Evolutionary conservation across 192 early-diverging fungal species (phyloP).

Genomic region (Anaeromyces robustus): DNA sequence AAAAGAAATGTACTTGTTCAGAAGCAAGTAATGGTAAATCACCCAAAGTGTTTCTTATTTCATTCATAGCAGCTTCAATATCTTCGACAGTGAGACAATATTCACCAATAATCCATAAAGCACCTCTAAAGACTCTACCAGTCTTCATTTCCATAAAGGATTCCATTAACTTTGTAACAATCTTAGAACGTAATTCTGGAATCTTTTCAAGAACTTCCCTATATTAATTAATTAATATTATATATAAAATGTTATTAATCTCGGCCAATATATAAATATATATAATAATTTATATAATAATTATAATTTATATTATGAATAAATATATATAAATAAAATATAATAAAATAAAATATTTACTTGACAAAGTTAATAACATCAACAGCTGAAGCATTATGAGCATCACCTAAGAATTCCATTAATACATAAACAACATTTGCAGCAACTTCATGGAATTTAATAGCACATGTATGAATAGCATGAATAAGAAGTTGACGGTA

Average conservation of each 20-base stretch:
- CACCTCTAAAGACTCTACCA: conserved; percentile 84
- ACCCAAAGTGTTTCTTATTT: conserved; percentile 68
- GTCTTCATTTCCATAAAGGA: conserved; percentile 81
- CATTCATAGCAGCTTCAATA: conserved; percentile 71
- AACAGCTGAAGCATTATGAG: conserved; percentile 63
- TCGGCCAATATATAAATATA: too few species aligned
- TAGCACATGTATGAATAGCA: conserved; percentile 88
- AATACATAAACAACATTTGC: conserved; percentile 89
- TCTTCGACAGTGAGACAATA: conserved; percentile 51
- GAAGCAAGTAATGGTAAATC: conserved; percentile 89
- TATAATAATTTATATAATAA: not conserved
- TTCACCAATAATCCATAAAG: conserved; percentile 97
- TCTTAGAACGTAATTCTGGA: conserved; percentile 67
- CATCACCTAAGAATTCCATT: conserved; percentile 87
- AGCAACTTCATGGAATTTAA: conserved; percentile 90
- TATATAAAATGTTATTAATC: conserved; percentile 1
- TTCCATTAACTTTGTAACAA: conserved; percentile 63
- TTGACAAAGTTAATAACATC: conserved; percentile 96
- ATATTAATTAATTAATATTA: not conserved
- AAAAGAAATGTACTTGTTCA: conserved; percentile 42
- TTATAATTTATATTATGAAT: too few species aligned
- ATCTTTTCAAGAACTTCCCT: conserved; percentile 93
- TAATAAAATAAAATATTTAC: not conserved
- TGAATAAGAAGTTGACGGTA: conserved; percentile 92
- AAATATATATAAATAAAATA: not conserved